Conservation (phyloP, 257 asterid genomes). For the Asclepias syriaca region DNA sequence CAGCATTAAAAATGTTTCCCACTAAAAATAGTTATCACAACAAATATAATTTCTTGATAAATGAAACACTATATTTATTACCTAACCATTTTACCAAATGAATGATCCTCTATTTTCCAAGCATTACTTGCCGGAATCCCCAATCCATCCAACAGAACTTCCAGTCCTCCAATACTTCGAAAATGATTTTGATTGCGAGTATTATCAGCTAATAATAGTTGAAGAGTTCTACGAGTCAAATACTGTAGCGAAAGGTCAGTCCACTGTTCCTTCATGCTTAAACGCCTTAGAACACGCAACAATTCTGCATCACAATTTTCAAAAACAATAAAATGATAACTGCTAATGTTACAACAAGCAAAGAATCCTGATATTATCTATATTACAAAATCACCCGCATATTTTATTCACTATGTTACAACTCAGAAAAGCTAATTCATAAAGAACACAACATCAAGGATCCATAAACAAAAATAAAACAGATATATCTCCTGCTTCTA, state of each 20-base stretch:
- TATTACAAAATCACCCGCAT: background rate
- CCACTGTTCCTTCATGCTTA: slow-evolving; percentile 86
- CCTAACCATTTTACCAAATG: slow-evolving; percentile 44
- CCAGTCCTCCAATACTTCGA: slow-evolving; percentile 97
- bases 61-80: slow-evolving; percentile 16
- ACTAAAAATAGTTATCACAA: background rate
- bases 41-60: background rate
- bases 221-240: slow-evolving; percentile 82
- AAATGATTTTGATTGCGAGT: slow-evolving; percentile 99
- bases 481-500: background rate
- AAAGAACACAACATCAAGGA: background rate
- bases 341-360: slow-evolving; percentile 5
- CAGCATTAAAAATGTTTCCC: background rate
- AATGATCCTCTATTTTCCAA: slow-evolving; percentile 41
- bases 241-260: slow-evolving; percentile 69
- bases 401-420: background rate
- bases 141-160: slow-evolving; percentile 91
- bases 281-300: slow-evolving; percentile 83
- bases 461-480: background rate
- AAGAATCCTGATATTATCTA: background rate
- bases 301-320: slow-evolving; percentile 49
- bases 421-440: background rate
- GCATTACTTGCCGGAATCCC: slow-evolving; percentile 66
- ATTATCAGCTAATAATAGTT: slow-evolving; percentile 71
- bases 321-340: slow-evolving; percentile 15